These are phyloP conservation scores for Phyllachora maydis DNA, from an alignment of 2,329 filamentous ascomycete species.

Conservation along the genomic window DNA sequence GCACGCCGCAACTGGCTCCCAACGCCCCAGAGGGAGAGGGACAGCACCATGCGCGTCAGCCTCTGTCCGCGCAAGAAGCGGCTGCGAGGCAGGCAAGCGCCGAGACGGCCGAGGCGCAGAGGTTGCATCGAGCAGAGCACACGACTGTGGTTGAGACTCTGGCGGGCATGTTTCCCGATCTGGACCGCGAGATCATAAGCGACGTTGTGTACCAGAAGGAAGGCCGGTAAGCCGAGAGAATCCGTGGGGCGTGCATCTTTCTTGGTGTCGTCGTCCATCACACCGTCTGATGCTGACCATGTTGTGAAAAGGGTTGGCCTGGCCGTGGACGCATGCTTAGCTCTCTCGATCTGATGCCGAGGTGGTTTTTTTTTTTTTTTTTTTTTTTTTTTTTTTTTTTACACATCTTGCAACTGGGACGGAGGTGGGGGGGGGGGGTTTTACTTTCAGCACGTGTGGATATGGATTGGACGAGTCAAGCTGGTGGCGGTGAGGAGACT, in stretches of 20 bases:
- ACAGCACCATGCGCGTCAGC: constrained; percentile 15
- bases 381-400: too few relatives aligned
- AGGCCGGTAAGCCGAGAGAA: constrained; percentile 56
- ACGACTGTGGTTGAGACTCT: constrained; percentile 83
- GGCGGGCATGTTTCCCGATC: constrained; percentile 87
- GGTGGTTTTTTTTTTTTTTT: constrained; percentile 1
- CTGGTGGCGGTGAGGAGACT: too few relatives aligned
- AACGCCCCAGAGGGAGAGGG: constrained; percentile 13
- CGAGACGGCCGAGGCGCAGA: constrained; percentile 70
- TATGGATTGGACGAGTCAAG: too few relatives aligned
- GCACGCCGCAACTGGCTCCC: constrained; percentile 12
- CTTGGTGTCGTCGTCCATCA: background rate
- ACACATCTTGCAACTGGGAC: too few relatives aligned
- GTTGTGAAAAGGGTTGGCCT: constrained; percentile 43
- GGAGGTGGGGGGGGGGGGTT: too few relatives aligned
- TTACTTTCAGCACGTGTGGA: too few relatives aligned
- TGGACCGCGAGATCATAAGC: constrained; percentile 86
- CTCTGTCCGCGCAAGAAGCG: constrained; percentile 60
- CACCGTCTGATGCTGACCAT: constrained; percentile 4
- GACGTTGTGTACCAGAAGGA: constrained; percentile 94
- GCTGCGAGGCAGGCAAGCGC: constrained; percentile 80
- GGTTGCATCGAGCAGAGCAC: constrained; percentile 70
- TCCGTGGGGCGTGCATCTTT: background rate
- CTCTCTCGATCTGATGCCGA: constrained; percentile 35
- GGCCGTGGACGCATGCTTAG: constrained; percentile 72